phyloP scores from a whole-genome alignment of 805 yeast genomes.

The Kodamaea hsintzibuensis region DNA sequence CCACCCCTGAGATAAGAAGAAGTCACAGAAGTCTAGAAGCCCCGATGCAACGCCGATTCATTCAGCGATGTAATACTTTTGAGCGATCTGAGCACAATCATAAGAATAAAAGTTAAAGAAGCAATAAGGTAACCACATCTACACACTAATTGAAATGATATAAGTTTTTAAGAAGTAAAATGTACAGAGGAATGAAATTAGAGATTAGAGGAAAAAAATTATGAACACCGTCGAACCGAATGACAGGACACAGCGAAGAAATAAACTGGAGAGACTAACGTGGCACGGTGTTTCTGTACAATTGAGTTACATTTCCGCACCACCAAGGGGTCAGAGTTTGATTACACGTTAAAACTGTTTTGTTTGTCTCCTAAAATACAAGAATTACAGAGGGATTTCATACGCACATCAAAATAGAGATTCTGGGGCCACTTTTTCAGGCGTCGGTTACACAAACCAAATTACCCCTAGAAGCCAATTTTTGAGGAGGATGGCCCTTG shows the following conservation, averaged over 20 bases:
- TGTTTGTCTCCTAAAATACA: too few relatives aligned
- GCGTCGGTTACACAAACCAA: not conserved
- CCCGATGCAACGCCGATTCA: too few relatives aligned
- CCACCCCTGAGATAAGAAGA: too few relatives aligned
- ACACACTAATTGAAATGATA: too few relatives aligned
- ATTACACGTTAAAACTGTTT: too few relatives aligned
- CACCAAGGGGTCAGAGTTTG: not conserved
- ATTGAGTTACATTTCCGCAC: not conserved
- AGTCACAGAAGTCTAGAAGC: too few relatives aligned
- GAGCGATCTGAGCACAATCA: too few relatives aligned
- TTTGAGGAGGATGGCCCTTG: not conserved
- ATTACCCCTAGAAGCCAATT: not conserved
- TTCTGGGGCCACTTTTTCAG: not conserved
- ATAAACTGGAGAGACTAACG: not conserved
- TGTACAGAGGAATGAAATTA: too few relatives aligned
- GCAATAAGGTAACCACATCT: too few relatives aligned
- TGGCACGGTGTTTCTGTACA: not conserved
- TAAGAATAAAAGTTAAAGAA: too few relatives aligned
- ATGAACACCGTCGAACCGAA: not conserved
- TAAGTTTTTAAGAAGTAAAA: not conserved
- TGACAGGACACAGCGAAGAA: not conserved
- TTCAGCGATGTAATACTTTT: too few relatives aligned
- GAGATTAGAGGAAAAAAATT: too few relatives aligned
- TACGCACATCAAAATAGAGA: not conserved
- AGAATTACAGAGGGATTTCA: not conserved